These are phyloP conservation scores for Begonia peltatifolia DNA, from an alignment of 306 rosid species.

Conservation along the genomic window DNA sequence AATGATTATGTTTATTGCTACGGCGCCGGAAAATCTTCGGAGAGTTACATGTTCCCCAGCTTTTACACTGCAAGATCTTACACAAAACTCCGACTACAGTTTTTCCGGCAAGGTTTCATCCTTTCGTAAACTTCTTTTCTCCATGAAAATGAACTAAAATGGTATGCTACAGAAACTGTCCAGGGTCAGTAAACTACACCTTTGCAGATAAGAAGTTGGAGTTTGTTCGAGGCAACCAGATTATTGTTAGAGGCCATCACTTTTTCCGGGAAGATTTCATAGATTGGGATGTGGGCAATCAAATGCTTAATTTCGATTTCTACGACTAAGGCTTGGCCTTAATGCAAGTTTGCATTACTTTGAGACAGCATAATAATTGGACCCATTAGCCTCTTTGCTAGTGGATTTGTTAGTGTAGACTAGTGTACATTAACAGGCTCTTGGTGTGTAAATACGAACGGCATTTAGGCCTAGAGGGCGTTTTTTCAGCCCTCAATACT, in stretches of 20 bases:
- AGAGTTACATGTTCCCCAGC: neutral
- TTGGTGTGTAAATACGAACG: too few species aligned
- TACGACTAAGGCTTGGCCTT: too few species aligned
- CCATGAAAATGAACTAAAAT: conserved; percentile 71
- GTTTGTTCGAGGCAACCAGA: conserved; percentile 46
- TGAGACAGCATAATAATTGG: too few species aligned
- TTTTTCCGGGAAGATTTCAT: conserved; percentile 89
- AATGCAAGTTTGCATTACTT: too few species aligned
- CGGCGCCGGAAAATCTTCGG: too few species aligned
- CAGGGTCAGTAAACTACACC: conserved; percentile 48
- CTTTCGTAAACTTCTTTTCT: too few species aligned
- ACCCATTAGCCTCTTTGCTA: too few species aligned
- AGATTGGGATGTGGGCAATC: conserved; percentile 91
- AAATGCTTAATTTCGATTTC: neutral
- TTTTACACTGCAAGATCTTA: neutral
- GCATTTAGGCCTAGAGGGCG: too few species aligned
- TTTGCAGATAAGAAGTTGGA: conserved; percentile 61
- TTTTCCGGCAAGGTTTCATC: neutral
- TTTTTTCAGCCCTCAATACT: too few species aligned
- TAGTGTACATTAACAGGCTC: too few species aligned
- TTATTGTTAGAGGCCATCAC: conserved; percentile 75
- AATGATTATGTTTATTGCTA: too few species aligned
- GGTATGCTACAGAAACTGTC: conserved; percentile 75
- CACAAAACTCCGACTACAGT: neutral
- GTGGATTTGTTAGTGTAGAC: too few species aligned